A percentile compares a stretch with the other conserved stretches of the same genome.
Conservation (phyloP, 1,139 yeast species). For the Spathaspora sp. region DNA sequence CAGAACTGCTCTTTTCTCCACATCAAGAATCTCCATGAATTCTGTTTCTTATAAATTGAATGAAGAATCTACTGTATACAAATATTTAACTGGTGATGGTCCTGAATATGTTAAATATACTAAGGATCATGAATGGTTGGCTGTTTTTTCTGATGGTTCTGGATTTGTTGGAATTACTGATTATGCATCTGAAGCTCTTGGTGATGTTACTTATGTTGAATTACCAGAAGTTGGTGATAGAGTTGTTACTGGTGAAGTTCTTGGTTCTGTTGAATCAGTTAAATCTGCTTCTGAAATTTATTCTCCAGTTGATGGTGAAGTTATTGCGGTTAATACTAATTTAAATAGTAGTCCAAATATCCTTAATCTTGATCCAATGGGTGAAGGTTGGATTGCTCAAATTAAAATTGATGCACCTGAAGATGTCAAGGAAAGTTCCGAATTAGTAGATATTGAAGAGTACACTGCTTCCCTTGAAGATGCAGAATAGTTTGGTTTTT, state of each 20-base stretch:
- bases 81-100: slow-evolving; percentile 44
- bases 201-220: slow-evolving; percentile 94
- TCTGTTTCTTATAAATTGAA: slow-evolving; percentile 48
- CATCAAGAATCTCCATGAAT: slow-evolving; percentile 24
- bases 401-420: slow-evolving; percentile 50
- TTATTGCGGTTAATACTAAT: slow-evolving; percentile 66
- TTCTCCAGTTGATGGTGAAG: slow-evolving; percentile 79
- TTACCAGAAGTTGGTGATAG: slow-evolving; percentile 74
- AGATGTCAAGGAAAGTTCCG: slow-evolving; percentile 26
- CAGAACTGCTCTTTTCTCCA: slow-evolving; percentile 8
- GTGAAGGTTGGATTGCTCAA: slow-evolving; percentile 91
- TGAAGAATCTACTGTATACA: slow-evolving; percentile 51
- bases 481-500: slow-evolving; percentile 3
- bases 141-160: slow-evolving; percentile 76
- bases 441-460: slow-evolving; percentile 49
- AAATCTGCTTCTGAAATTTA: slow-evolving; percentile 93
- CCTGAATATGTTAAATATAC: slow-evolving; percentile 68
- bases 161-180: slow-evolving; percentile 90
- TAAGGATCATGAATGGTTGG: slow-evolving; percentile 94
- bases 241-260: slow-evolving; percentile 72
- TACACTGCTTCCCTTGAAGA: slow-evolving; percentile 65
- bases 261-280: slow-evolving; percentile 94
- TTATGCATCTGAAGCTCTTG: slow-evolving; percentile 97
- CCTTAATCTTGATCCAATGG: slow-evolving; percentile 87
- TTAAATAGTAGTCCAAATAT: slow-evolving; percentile 73